Evolutionary conservation across 805 yeast species (phyloP), one percentile per base, ranked within the genome.

Genomic region (Zygotorulaspora florentina): DNA sequence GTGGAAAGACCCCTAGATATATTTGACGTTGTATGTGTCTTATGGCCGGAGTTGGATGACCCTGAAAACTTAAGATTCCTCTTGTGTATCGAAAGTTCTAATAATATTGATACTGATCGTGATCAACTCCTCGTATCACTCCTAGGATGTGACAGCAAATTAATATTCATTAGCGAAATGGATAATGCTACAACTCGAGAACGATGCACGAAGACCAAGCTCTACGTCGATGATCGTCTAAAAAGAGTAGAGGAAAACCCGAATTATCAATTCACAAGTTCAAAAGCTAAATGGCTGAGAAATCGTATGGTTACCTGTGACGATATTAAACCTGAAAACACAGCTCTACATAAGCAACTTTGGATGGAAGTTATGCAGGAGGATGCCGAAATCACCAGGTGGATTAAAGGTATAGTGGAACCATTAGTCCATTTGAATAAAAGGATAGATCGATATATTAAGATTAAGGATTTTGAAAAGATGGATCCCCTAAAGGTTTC

Each of bases 1-100:
- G 45, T 43, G 42, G 47, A 39, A 28, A 45, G 33, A n/a, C 42
- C 53, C 3, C 20, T 37, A n/a, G 58, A 52, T 6, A 46, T 55
- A 9, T 54, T 54, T 15, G 52, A 60, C 31, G 50, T 50, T 2
- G 34, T 58, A 8, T 54, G 64, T 34, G 57, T 60, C 11, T 43
- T 65, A 12, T 63, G 64, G 64, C 68, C 68, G 27, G 68, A 64
- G 48, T 40, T 57, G 15, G 59, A 53, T 29, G 61, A 59, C 35
- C 66, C 65, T 10, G 20, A 31, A 4, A 35, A 46, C 6, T 40
- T 62, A 36, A 23, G 38, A 15, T 57, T 53, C 26, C 40, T 55
- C 12, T 49, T 55, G 17, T n/a, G 34, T 27, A 11, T 12, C 16
- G 25, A 31, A 8, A 1, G 10, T 3, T 23, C 36, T 9, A 16